These are phyloP conservation scores for Boeremia exigua DNA, from an alignment of 2,329 filamentous ascomycete species.

Conservation along the genomic window DNA sequence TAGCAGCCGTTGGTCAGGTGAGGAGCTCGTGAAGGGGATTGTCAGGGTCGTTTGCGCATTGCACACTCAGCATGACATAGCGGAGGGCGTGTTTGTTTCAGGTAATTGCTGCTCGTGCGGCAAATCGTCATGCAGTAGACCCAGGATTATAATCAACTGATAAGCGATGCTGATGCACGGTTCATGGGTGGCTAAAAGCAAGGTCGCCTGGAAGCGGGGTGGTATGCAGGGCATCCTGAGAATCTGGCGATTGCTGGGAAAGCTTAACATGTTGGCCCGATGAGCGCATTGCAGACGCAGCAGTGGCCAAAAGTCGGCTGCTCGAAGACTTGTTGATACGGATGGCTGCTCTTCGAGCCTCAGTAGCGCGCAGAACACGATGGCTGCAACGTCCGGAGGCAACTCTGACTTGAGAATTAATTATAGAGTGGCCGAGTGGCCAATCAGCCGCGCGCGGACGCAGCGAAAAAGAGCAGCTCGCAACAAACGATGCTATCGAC, in stretches of 20 bases:
- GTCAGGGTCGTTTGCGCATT: no score
- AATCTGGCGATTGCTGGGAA: background rate
- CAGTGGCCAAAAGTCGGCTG: background rate
- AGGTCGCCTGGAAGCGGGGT: slow-evolving; percentile 1
- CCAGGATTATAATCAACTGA: background rate
- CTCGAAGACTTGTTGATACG: background rate
- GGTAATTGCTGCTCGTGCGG: background rate
- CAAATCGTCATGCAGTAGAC: background rate
- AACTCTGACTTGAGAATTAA: slow-evolving; percentile 12
- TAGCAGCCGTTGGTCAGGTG: background rate
- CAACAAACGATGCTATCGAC: slow-evolving; percentile 6
- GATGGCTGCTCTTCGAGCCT: background rate
- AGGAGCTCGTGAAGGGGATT: background rate
- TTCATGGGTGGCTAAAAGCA: background rate
- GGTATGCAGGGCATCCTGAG: slow-evolving; percentile 13
- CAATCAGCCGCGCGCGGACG: slow-evolving; percentile 7
- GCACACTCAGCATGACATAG: slow-evolving; percentile 1
- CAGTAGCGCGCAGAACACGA: slow-evolving; percentile 10
- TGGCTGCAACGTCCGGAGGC: slow-evolving; percentile 7
- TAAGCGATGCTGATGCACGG: slow-evolving; percentile 2
- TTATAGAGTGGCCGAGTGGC: slow-evolving; percentile 11
- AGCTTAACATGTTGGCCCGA: slow-evolving; percentile 6
- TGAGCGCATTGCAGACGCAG: background rate
- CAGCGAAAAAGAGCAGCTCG: slow-evolving; percentile 12
- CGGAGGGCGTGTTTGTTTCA: slow-evolving; percentile 3